These are phyloP conservation scores for Lepidium sativum DNA, from an alignment of 345 rosid genomes.

Conservation along the genomic window DNA sequence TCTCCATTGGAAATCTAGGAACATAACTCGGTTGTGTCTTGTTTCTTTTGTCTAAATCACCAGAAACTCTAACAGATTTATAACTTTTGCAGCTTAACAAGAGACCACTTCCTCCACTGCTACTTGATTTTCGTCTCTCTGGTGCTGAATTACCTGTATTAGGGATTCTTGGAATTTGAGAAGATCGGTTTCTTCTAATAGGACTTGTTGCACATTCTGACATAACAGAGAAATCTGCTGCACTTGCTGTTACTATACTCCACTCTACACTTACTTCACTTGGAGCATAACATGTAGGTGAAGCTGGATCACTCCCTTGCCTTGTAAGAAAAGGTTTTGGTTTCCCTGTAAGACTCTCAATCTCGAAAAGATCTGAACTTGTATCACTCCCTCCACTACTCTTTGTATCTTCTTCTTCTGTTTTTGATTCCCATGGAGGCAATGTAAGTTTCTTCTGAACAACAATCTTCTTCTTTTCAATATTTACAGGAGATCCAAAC, in stretches of 20 bases:
- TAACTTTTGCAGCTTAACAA: constrained; percentile 69
- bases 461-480: constrained; percentile 26
- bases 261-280: constrained; percentile 89
- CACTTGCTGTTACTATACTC: constrained; percentile 88
- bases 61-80: constrained; percentile 39
- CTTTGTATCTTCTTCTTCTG: constrained; percentile 21
- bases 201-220: constrained; percentile 54
- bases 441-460: constrained; percentile 38
- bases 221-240: constrained; percentile 58
- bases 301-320: constrained; percentile 47
- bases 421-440: constrained; percentile 36
- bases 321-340: constrained; percentile 43
- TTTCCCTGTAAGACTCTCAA: constrained; percentile 59
- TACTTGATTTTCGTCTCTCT: constrained; percentile 11
- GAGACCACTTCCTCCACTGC: constrained; percentile 15
- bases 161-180: constrained; percentile 16
- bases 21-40: constrained; percentile 12
- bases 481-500: constrained; percentile 44
- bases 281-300: constrained; percentile 70
- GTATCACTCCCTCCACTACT: constrained; percentile 51
- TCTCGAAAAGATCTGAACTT: constrained; percentile 85
- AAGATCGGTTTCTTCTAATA: constrained; percentile 24
- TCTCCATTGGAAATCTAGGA: constrained; percentile 40
- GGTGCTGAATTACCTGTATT: background rate
- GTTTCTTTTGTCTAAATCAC: constrained; percentile 19